phyloP scores from a whole-genome alignment of 2,329 filamentous ascomycete genomes.

The Tympanopsis confertula region DNA sequence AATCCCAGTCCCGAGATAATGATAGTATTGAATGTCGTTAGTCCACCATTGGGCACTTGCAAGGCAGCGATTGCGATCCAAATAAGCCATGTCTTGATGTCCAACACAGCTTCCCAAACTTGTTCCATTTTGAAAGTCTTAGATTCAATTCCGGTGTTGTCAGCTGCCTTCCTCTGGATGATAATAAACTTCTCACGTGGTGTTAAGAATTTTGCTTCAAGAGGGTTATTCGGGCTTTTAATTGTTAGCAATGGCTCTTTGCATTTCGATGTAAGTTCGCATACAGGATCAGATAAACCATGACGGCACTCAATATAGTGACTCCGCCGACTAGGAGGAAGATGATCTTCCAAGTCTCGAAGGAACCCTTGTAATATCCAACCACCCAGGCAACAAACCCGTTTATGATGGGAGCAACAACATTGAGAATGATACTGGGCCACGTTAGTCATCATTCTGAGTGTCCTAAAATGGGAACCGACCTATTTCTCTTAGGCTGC shows the following conservation, averaged over 20 bases:
- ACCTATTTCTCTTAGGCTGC: slow-evolving; percentile 11
- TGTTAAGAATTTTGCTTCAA: slow-evolving; percentile 6
- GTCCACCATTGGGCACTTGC: slow-evolving; percentile 8
- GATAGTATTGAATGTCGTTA: too few relatives aligned
- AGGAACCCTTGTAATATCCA: slow-evolving; percentile 9
- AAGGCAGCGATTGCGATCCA: slow-evolving; percentile 10
- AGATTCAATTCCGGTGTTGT: slow-evolving; percentile 10
- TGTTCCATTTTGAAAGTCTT: slow-evolving; percentile 8
- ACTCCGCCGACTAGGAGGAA: slow-evolving; percentile 11
- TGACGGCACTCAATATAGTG: slow-evolving; percentile 9
- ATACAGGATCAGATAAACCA: slow-evolving; percentile 10
- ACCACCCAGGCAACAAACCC: slow-evolving; percentile 11
- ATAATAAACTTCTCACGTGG: slow-evolving; percentile 6
- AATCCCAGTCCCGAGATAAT: slow-evolving; percentile 7
- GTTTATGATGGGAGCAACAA: slow-evolving; percentile 11
- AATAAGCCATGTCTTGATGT: slow-evolving; percentile 11
- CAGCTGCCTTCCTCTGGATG: slow-evolving; percentile 9
- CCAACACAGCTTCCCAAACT: slow-evolving; percentile 7
- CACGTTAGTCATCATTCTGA: slow-evolving; percentile 7
- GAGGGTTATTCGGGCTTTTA: slow-evolving; percentile 8
- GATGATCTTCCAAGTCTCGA: slow-evolving; percentile 13
- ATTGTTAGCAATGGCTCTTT: not conserved
- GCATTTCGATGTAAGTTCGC: not conserved
- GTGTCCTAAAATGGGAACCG: slow-evolving; percentile 5
- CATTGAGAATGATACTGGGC: slow-evolving; percentile 11